Evolutionary conservation across 352 stramenopile species (phyloP).

Genomic region (Halophytophthora polymorphica): DNA sequence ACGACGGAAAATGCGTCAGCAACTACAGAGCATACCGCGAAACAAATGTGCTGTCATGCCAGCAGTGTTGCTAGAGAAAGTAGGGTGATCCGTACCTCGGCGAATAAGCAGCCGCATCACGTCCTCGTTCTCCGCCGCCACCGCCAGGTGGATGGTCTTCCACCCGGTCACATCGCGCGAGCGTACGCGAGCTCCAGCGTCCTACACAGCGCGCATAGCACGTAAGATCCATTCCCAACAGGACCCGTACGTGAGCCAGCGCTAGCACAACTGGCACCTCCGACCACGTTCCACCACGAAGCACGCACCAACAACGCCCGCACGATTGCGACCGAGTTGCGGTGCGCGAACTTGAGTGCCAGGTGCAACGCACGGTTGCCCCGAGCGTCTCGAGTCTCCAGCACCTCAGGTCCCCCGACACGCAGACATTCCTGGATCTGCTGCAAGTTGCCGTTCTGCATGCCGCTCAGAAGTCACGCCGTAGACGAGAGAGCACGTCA

Average conservation of each 20-base stretch:
- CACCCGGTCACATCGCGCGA: constrained; percentile 56
- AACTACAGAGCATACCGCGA: no score
- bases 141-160: constrained; percentile 64
- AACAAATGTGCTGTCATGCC: constrained; percentile 1
- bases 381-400: constrained; percentile 50
- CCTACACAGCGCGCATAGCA: constrained; percentile 19
- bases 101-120: constrained; percentile 50
- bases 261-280: constrained; percentile 1
- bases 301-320: constrained; percentile 48
- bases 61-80: neutral
- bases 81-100: constrained; percentile 18
- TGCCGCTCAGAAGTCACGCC: neutral
- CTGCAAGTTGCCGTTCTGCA: constrained; percentile 53
- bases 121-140: constrained; percentile 62
- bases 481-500: neutral
- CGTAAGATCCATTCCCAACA: neutral
- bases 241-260: neutral
- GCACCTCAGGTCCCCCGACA: constrained; percentile 16
- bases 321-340: constrained; percentile 49
- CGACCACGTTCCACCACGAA: neutral
- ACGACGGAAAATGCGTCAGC: no score
- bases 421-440: constrained; percentile 44
- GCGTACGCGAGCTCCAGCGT: constrained; percentile 55
- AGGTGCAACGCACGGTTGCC: constrained; percentile 67
- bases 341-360: constrained; percentile 65